Evolutionary conservation across 257 asterid genomes (phyloP).

Genomic region (Nicotiana benthamiana): DNA sequence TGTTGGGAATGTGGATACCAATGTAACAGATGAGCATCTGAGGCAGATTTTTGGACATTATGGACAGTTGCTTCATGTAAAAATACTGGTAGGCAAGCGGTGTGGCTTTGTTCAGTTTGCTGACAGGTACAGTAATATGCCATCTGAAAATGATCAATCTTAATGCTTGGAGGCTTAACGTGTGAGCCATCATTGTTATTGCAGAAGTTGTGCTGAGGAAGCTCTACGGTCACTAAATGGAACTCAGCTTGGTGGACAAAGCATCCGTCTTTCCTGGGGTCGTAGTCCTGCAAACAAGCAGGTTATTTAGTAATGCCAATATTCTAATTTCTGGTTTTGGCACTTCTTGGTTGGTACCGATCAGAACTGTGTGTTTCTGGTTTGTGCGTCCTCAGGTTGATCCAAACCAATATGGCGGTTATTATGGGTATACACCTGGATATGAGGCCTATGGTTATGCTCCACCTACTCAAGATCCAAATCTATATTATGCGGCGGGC

Average conservation of each 20-base stretch:
- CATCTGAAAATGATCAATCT: background rate
- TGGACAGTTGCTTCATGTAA: constrained; percentile 31
- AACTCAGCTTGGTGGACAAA: constrained; percentile 26
- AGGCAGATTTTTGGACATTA: constrained; percentile 23
- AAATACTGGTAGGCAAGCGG: constrained; percentile 30
- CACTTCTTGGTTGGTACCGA: background rate
- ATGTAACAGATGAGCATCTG: constrained; percentile 26
- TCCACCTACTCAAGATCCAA: constrained; percentile 72
- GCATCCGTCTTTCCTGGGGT: constrained; percentile 32
- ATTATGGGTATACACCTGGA: constrained; percentile 65
- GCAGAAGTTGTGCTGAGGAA: constrained; percentile 19
- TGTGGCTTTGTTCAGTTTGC: constrained; percentile 36
- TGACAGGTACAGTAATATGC: constrained; percentile 11
- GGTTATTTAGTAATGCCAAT: constrained; percentile 2
- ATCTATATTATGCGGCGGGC: constrained; percentile 58
- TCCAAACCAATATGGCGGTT: constrained; percentile 37
- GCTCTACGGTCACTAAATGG: constrained; percentile 22
- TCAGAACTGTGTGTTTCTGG: background rate
- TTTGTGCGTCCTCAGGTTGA: constrained; percentile 12
- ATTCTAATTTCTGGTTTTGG: background rate
- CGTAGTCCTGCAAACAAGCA: constrained; percentile 29
- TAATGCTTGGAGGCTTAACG: background rate
- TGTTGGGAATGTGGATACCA: constrained; percentile 18
- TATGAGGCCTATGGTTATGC: constrained; percentile 73
- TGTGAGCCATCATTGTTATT: background rate